Evolutionary conservation across 768 basidiomycete species (phyloP).

Genomic region (Tulasnella sp.): DNA sequence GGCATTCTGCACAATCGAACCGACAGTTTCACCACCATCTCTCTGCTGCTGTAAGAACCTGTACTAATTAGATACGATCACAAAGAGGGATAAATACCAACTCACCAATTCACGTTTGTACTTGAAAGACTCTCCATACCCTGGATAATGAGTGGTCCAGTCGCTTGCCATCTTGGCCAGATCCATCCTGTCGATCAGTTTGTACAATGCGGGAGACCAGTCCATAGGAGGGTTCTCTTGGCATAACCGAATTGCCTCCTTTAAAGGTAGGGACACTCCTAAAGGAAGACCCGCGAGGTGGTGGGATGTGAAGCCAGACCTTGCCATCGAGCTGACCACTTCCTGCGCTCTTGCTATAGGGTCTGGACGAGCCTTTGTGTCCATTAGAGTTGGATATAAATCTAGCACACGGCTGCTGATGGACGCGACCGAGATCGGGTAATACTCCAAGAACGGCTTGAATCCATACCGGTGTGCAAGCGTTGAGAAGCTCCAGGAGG

Average conservation of each 20-base stretch:
- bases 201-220: slow-evolving; percentile 63
- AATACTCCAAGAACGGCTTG: slow-evolving; percentile 18
- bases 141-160: background rate
- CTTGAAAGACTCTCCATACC: slow-evolving; percentile 40
- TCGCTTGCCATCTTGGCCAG: slow-evolving; percentile 45
- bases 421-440: background rate
- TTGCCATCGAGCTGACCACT: slow-evolving; percentile 48
- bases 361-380: slow-evolving; percentile 17
- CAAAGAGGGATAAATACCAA: slow-evolving; percentile 29
- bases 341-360: slow-evolving; percentile 43
- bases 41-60: slow-evolving; percentile 35
- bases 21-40: slow-evolving; percentile 16
- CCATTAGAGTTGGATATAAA: slow-evolving; percentile 18
- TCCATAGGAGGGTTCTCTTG: slow-evolving; percentile 65
- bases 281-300: slow-evolving; percentile 51
- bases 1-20: slow-evolving; percentile 15
- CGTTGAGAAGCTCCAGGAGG: slow-evolving; percentile 1
- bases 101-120: slow-evolving; percentile 44
- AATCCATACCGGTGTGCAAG: slow-evolving; percentile 15
- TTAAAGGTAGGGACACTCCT: slow-evolving; percentile 64
- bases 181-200: slow-evolving; percentile 62
- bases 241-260: slow-evolving; percentile 77
- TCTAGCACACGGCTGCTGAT: slow-evolving; percentile 8
- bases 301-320: slow-evolving; percentile 35
- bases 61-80: slow-evolving; percentile 12